Percentiles rank a stretch among this genome's conserved stretches.
phyloP scores from a whole-genome alignment of 768 basidiomycete genomes.

The Leucosporidium creatinivorum region DNA sequence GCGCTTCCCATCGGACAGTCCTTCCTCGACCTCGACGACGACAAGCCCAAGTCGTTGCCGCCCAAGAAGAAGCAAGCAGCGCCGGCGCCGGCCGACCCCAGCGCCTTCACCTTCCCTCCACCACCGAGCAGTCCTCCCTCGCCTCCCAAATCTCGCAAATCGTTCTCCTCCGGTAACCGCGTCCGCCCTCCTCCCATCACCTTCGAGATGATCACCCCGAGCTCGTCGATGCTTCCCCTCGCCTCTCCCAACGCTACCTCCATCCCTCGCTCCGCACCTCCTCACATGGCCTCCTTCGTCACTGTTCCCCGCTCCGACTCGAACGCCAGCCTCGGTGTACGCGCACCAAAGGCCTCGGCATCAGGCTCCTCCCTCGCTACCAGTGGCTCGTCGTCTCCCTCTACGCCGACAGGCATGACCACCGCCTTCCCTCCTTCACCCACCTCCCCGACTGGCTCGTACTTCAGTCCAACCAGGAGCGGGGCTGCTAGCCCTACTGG shows the following conservation, averaged over 20 bases:
- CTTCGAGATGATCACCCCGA: conserved; percentile 3
- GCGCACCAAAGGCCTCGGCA: too few species aligned
- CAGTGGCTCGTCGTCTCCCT: too few species aligned
- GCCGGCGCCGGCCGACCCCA: background rate
- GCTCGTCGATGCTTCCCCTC: background rate
- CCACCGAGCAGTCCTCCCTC: too few species aligned
- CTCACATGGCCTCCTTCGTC: conserved; percentile 6
- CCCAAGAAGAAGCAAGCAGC: background rate
- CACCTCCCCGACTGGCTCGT: too few species aligned
- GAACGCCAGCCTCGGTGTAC: conserved; percentile 9
- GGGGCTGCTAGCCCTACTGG: background rate
- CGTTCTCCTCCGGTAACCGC: background rate
- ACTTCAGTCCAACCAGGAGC: too few species aligned
- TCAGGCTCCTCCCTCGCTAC: too few species aligned
- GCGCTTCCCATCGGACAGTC: too few species aligned
- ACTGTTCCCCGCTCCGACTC: conserved; percentile 9
- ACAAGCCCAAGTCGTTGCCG: background rate
- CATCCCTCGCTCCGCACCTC: conserved; percentile 12
- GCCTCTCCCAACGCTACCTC: background rate
- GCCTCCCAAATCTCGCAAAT: too few species aligned
- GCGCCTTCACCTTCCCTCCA: too few species aligned
- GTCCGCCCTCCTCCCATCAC: conserved; percentile 3
- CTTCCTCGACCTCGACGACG: background rate
- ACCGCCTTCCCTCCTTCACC: too few species aligned
- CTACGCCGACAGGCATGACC: too few species aligned